A percentile compares a stretch with the other conserved stretches of the same genome.
These are phyloP conservation scores for Lentinus tigrinus DNA, from an alignment of 768 basidiomycete genomes.

Conservation along the genomic window DNA sequence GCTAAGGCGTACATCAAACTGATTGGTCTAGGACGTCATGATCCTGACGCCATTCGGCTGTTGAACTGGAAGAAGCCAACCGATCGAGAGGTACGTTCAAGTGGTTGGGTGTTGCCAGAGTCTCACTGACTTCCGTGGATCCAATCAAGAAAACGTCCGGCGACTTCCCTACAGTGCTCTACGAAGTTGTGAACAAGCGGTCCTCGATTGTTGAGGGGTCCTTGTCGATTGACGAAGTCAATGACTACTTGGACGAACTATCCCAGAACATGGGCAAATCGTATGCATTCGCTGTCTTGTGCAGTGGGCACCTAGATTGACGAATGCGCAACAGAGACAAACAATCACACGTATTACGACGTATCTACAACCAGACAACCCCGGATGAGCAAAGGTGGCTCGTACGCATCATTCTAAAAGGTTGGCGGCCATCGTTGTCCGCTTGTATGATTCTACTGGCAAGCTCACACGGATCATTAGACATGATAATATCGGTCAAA, in stretches of 20 bases:
- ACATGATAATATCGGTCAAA: conserved; percentile 89
- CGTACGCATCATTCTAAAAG: conserved; percentile 93
- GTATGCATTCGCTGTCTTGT: conserved; percentile 38
- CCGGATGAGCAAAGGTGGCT: conserved; percentile 94
- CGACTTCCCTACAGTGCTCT: conserved; percentile 85
- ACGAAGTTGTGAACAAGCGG: conserved; percentile 82
- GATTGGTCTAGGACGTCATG: conserved; percentile 77
- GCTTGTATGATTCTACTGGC: not conserved
- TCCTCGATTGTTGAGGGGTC: conserved; percentile 77
- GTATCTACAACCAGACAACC: conserved; percentile 76
- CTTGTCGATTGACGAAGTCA: conserved; percentile 81
- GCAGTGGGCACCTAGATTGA: conserved; percentile 7
- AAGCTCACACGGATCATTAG: conserved; percentile 36
- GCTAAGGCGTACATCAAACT: conserved; percentile 92
- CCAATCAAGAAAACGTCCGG: conserved; percentile 63
- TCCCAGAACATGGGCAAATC: conserved; percentile 70
- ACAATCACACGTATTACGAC: conserved; percentile 73
- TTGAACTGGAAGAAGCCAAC: conserved; percentile 89
- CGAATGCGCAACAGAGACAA: conserved; percentile 50
- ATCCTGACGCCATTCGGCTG: conserved; percentile 78
- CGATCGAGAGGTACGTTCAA: conserved; percentile 55
- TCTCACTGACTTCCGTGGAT: not conserved
- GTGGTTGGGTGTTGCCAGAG: not conserved
- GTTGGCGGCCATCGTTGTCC: conserved; percentile 35
- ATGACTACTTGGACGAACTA: conserved; percentile 77